These are phyloP conservation scores for Leccinum uliginosum DNA, from an alignment of 768 basidiomycete species.

Conservation along the genomic window DNA sequence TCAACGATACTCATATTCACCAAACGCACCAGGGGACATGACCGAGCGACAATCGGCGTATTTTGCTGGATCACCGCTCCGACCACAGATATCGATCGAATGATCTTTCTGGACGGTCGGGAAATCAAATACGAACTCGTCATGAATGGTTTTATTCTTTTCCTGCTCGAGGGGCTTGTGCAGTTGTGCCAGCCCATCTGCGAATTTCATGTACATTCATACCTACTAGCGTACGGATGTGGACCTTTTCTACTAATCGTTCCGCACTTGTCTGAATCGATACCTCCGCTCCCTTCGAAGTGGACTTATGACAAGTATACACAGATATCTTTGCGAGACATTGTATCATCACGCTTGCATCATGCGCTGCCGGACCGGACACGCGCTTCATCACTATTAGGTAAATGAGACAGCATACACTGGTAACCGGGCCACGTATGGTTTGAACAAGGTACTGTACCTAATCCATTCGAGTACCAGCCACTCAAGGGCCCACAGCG, in stretches of 20 bases:
- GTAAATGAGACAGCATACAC: background rate
- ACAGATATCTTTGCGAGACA: background rate
- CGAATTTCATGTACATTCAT: slow-evolving; percentile 10
- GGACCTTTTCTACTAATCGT: background rate
- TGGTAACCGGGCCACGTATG: background rate
- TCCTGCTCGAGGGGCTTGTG: background rate
- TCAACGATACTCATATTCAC: slow-evolving; percentile 40
- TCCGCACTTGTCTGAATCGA: slow-evolving; percentile 5
- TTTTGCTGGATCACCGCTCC: slow-evolving; percentile 34
- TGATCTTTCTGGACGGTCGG: slow-evolving; percentile 27
- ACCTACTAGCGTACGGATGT: slow-evolving; percentile 16
- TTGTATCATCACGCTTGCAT: too few relatives aligned
- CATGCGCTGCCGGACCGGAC: too few relatives aligned
- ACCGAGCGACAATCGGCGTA: slow-evolving; percentile 38
- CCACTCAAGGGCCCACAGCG: background rate
- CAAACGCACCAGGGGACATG: slow-evolving; percentile 42
- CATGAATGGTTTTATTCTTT: background rate
- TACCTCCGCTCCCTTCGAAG: background rate
- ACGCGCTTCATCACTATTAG: too few relatives aligned
- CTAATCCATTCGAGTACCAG: background rate
- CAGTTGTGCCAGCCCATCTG: background rate
- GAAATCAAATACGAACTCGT: background rate
- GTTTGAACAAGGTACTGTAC: background rate
- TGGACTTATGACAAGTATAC: background rate
- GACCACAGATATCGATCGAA: slow-evolving; percentile 75